A percentile compares a stretch with the other conserved stretches of the same genome.
Evolutionary conservation across 768 basidiomycete species (phyloP).

Genomic region (Russula abietina): DNA sequence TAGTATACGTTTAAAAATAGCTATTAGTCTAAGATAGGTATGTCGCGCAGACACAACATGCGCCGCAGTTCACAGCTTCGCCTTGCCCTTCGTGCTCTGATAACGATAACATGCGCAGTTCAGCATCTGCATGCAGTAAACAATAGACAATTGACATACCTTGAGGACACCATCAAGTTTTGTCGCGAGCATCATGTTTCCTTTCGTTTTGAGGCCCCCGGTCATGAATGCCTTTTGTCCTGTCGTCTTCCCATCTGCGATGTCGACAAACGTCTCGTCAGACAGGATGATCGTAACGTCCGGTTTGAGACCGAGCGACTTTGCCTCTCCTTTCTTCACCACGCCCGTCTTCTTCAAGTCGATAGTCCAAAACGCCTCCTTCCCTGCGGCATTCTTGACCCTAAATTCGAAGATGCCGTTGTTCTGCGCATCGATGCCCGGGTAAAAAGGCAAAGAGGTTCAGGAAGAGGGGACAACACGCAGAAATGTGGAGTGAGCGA

Average conservation of each 20-base stretch:
- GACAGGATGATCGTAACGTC: constrained; percentile 78
- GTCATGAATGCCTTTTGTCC: constrained; percentile 97
- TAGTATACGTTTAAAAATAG: neutral
- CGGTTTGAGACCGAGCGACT: constrained; percentile 55
- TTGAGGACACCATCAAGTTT: constrained; percentile 82
- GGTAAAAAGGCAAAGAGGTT: neutral
- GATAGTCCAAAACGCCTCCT: constrained; percentile 81
- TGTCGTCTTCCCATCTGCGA: constrained; percentile 75
- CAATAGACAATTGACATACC: constrained; percentile 37
- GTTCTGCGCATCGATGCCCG: constrained; percentile 37
- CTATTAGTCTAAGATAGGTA: neutral
- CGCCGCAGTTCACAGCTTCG: constrained; percentile 18
- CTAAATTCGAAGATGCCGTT: constrained; percentile 86
- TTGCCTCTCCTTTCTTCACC: constrained; percentile 58
- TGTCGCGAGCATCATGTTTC: constrained; percentile 91
- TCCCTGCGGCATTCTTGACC: constrained; percentile 64
- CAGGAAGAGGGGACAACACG: neutral
- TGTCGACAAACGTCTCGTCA: constrained; percentile 66
- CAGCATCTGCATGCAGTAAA: neutral
- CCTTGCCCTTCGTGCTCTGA: constrained; percentile 20
- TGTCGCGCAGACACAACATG: neutral
- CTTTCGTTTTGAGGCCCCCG: constrained; percentile 86
- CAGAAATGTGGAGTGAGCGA: constrained; percentile 7
- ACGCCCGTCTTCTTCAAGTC: constrained; percentile 83
- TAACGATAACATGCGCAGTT: neutral